phyloP scores from a whole-genome alignment of 2,329 filamentous ascomycete species.

The Didymosphaeria variabile region DNA sequence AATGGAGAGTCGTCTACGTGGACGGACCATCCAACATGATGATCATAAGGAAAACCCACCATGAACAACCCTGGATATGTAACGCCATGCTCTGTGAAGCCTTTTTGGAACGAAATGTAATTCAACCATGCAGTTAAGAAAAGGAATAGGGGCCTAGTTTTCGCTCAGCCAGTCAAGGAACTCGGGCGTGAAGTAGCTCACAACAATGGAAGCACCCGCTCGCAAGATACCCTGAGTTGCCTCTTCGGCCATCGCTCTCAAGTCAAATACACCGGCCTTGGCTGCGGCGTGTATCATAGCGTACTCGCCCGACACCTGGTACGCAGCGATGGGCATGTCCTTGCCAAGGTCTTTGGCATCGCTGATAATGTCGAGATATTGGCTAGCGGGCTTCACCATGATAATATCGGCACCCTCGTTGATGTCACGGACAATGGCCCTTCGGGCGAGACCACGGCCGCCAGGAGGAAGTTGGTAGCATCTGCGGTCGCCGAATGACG shows the following conservation, averaged over 20 bases:
- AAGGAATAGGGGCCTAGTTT: constrained; percentile 17
- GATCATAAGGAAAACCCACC: neutral
- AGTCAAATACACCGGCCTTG: constrained; percentile 94
- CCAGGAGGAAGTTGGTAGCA: constrained; percentile 97
- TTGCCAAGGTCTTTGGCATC: constrained; percentile 94
- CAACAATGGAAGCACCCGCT: constrained; percentile 90
- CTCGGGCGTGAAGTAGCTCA: constrained; percentile 93
- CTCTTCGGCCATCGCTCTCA: constrained; percentile 95
- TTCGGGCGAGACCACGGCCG: constrained; percentile 87
- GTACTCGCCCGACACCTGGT: constrained; percentile 96
- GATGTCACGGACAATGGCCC: constrained; percentile 90
- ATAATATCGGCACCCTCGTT: constrained; percentile 95
- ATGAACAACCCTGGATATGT: constrained; percentile 16
- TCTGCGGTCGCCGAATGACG: constrained; percentile 91
- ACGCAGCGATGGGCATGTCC: constrained; percentile 92
- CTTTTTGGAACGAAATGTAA: neutral
- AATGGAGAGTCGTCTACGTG: neutral
- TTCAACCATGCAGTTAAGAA: neutral
- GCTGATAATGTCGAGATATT: constrained; percentile 96
- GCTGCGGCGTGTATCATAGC: constrained; percentile 97
- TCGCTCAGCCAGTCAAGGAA: constrained; percentile 69
- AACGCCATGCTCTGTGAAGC: constrained; percentile 17
- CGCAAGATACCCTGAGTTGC: constrained; percentile 91
- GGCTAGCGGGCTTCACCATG: constrained; percentile 97
- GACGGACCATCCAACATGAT: neutral